Conservation (phyloP, 495 filamentous ascomycete species). For the Penicillium psychrofluorescens region DNA sequence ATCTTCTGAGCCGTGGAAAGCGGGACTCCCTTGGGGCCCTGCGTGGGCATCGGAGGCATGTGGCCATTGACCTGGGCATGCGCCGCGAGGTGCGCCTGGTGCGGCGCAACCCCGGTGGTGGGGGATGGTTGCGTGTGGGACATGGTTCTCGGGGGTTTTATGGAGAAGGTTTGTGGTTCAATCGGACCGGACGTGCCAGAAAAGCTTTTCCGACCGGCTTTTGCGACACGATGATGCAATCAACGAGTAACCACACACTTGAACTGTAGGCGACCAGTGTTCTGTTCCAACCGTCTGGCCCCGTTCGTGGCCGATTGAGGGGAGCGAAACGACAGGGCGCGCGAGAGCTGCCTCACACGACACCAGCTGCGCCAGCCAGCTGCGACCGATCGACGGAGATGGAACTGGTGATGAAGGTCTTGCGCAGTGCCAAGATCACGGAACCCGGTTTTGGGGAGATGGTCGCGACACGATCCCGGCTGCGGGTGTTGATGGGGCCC, state of each 20-base stretch:
- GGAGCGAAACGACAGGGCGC: not conserved
- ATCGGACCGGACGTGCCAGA: constrained; percentile 7
- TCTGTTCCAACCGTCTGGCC: not conserved
- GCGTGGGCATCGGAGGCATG: constrained; percentile 42
- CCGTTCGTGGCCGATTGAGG: constrained; percentile 4
- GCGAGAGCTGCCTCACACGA: no score
- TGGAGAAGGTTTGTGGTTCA: constrained; percentile 1
- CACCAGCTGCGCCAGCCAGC: no score
- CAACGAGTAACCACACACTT: constrained; percentile 1
- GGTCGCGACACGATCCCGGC: no score
- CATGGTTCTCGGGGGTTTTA: constrained; percentile 18
- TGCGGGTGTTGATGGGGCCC: no score
- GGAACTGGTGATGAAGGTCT: no score
- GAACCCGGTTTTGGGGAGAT: no score
- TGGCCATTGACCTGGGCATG: constrained; percentile 48
- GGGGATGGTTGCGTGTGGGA: constrained; percentile 49
- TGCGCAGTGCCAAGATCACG: no score
- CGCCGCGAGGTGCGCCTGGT: constrained; percentile 41
- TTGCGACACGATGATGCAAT: constrained; percentile 41
- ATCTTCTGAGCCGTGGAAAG: constrained; percentile 53
- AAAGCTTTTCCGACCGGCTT: not conserved
- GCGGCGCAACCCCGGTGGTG: constrained; percentile 39
- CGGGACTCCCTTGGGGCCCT: constrained; percentile 42
- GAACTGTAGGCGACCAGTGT: constrained; percentile 5
- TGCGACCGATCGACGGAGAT: no score